phyloP scores from a whole-genome alignment of 768 basidiomycete species.

The Cystobasidium tubakii region DNA sequence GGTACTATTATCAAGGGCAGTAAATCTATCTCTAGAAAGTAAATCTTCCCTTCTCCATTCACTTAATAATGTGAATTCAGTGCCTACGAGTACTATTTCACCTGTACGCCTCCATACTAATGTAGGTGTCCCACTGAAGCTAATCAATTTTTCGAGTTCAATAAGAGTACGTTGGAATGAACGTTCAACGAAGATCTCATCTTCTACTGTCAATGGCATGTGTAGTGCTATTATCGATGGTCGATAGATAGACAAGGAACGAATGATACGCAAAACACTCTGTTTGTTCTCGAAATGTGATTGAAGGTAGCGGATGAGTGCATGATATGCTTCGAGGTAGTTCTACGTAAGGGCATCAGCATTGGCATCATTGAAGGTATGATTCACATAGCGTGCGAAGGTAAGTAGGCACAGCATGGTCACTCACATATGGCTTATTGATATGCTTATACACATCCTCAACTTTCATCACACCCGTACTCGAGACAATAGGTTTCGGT shows the following conservation, averaged over 20 bases:
- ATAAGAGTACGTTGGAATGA: constrained; percentile 90
- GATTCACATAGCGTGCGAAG: no score
- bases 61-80: constrained; percentile 90
- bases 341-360: constrained; percentile 65
- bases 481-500: constrained; percentile 17
- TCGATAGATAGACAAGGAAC: constrained; percentile 86
- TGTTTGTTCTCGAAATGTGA: constrained; percentile 80
- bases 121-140: constrained; percentile 92
- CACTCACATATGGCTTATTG: constrained; percentile 62
- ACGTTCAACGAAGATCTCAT: constrained; percentile 91
- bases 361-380: no score
- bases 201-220: constrained; percentile 93
- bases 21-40: constrained; percentile 48
- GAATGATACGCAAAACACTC: constrained; percentile 87
- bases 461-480: constrained; percentile 41
- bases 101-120: constrained; percentile 97
- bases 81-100: constrained; percentile 92
- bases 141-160: constrained; percentile 93
- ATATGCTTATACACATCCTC: constrained; percentile 62
- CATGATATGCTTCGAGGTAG: constrained; percentile 94
- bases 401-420: background rate
- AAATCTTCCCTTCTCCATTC: constrained; percentile 85
- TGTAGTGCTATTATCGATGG: constrained; percentile 96
- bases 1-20: background rate
- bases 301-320: constrained; percentile 82